Conservation (phyloP, 371 early-diverging fungal genomes). For the Dinochytrium kinnereticum region DNA sequence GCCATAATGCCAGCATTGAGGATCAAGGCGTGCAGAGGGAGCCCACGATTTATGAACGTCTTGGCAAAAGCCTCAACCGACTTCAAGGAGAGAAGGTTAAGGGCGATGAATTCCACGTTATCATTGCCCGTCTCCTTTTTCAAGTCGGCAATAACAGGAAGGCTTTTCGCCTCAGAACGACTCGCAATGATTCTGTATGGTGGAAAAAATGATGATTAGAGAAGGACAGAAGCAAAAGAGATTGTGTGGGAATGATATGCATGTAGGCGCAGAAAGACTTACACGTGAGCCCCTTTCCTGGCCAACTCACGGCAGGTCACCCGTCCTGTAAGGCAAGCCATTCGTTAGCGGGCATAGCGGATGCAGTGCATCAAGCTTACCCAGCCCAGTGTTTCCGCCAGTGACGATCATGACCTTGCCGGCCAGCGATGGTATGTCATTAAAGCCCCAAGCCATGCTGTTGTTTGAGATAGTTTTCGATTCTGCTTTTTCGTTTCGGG, state of each 20-base stretch:
- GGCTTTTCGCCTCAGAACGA: constrained; percentile 34
- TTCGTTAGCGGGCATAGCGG: no score
- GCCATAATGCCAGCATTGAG: constrained; percentile 79
- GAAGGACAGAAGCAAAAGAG: no score
- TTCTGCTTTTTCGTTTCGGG: no score
- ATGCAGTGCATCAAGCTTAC: no score
- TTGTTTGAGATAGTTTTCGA: no score
- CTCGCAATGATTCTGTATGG: constrained; percentile 5
- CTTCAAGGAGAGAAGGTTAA: constrained; percentile 55
- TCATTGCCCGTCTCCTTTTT: constrained; percentile 25
- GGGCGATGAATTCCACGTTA: constrained; percentile 52
- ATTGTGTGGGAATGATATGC: no score
- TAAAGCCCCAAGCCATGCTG: constrained; percentile 37
- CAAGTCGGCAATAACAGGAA: constrained; percentile 41
- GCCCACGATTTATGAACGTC: constrained; percentile 20
- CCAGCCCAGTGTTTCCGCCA: constrained; percentile 73
- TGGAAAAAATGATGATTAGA: no score
- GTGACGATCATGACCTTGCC: constrained; percentile 71
- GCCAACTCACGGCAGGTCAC: constrained; percentile 66
- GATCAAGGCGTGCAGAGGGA: constrained; percentile 53
- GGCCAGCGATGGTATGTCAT: constrained; percentile 66
- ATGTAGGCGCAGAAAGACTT: no score
- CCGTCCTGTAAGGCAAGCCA: no score
- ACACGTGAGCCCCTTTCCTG: constrained; percentile 61
- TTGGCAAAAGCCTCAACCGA: constrained; percentile 42